Evolutionary conservation across 768 basidiomycete species (phyloP), one percentile per base, ranked within the genome.

Genomic region (Psilocybe cyanescens): DNA sequence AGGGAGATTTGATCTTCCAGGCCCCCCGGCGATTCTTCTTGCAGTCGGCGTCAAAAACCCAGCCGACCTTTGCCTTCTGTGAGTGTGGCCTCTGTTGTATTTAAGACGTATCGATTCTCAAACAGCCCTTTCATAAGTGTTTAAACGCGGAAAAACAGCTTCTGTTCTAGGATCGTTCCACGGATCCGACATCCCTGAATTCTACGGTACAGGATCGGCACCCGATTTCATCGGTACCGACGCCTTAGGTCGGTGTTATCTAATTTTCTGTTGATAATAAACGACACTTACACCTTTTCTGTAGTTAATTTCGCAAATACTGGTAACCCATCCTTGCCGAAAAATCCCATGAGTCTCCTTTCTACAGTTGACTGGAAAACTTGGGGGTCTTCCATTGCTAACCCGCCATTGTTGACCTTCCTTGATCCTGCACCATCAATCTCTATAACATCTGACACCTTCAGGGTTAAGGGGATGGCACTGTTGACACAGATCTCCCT

Each of bases 1-100:
- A 72, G 55, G 79, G 79, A 0, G 81, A 82, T 58, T 45, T 72
- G 8, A 45, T 67, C 9, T 79, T 78, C 67, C 72, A 78, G 50
- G 74, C 71, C 7, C 73, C 73, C 17, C 74, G 78, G 5, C 71
- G 79, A 12, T 76, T 73, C 62, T 71, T 78, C 59, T 64, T 79
- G 17, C 50, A 74, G n/a, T 56, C 68, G 2, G 71, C 71, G 0
- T 58, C 57, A 6, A 60, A 58, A 39, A 61, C 62, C 1, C 67
- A 67, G 33, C 56, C 39, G 12, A 58, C 61, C 8, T 63, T 51
- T 45, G 45, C 57, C 1, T 59, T 56, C 35, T 49, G 57, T 63
- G 35, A 37, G 48, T 57, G 12, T 28, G 6, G 33, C 24, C 24
- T 46, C 3, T 7, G 4, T 12, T 8, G 1, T 11, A n/a, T 31